Conservation (phyloP, 345 rosid genomes). For the Psidium guajava region DNA sequence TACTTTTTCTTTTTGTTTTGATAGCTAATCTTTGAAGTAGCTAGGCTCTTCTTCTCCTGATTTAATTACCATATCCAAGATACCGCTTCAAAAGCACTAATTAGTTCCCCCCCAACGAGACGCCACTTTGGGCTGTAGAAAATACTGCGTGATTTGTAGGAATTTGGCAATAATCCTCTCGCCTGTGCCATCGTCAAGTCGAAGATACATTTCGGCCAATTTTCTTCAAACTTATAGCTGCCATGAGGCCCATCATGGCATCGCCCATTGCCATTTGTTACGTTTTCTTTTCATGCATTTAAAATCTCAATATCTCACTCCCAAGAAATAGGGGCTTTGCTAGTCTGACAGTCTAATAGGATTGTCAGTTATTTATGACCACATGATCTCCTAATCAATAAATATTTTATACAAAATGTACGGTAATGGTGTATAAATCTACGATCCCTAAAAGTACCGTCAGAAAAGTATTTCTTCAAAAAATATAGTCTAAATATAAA, state of each 20-base stretch:
- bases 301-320: too few relatives aligned
- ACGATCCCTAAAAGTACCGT: too few relatives aligned
- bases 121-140: background rate
- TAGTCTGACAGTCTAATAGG: too few relatives aligned
- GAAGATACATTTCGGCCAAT: background rate
- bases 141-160: background rate
- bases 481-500: too few relatives aligned
- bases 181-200: background rate
- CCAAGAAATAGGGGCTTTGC: too few relatives aligned
- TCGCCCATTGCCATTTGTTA: background rate
- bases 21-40: background rate
- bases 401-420: too few relatives aligned
- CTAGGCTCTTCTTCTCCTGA: background rate
- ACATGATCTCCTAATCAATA: too few relatives aligned
- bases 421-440: too few relatives aligned
- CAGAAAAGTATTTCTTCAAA: too few relatives aligned
- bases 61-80: background rate
- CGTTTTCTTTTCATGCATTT: background rate
- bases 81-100: background rate
- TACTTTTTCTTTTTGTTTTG: too few relatives aligned
- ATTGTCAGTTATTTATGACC: too few relatives aligned
- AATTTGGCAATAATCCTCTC: background rate
- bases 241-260: background rate
- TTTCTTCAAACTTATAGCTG: background rate
- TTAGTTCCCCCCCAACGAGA: background rate